phyloP scores from a whole-genome alignment of 495 filamentous ascomycete genomes.

The Lasiosphaeria miniovina region DNA sequence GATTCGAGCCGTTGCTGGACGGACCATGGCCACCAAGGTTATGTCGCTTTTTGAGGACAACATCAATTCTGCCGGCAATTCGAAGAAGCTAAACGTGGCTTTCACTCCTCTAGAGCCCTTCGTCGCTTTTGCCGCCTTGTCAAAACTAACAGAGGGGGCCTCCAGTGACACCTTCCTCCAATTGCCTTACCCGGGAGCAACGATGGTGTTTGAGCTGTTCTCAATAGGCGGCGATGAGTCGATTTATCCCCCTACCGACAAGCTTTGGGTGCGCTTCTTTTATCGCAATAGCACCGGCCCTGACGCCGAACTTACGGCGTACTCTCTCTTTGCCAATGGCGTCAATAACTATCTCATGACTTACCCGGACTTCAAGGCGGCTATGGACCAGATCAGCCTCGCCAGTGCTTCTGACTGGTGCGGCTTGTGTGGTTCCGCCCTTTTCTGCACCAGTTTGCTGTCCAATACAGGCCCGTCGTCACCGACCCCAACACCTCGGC shows the following conservation, averaged over 20 bases:
- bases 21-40: conserved; percentile 36
- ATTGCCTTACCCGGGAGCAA: conserved; percentile 38
- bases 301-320: conserved; percentile 22
- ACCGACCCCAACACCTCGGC: not conserved
- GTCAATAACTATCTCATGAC: conserved; percentile 24
- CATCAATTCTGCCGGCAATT: conserved; percentile 24
- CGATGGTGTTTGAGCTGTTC: conserved; percentile 45
- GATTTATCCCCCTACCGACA: conserved; percentile 21
- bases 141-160: conserved; percentile 22
- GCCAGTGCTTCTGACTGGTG: conserved; percentile 31
- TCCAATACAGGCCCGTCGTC: not conserved
- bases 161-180: conserved; percentile 22
- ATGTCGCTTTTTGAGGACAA: conserved; percentile 29
- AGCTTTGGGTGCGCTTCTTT: conserved; percentile 40
- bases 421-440: conserved; percentile 23
- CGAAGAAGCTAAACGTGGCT: conserved; percentile 38
- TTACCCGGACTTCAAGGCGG: conserved; percentile 24
- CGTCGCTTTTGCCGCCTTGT: conserved; percentile 39
- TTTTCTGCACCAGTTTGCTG: conserved; percentile 28
- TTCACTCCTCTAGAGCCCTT: conserved; percentile 46
- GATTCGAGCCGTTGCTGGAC: conserved; percentile 39
- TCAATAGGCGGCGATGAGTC: conserved; percentile 25
- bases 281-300: conserved; percentile 35
- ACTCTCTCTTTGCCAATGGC: conserved; percentile 32
- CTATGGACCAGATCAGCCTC: conserved; percentile 26